Evolutionary conservation across 176 grass and related monocot species (phyloP).

Genomic region (Carex littledalei): DNA sequence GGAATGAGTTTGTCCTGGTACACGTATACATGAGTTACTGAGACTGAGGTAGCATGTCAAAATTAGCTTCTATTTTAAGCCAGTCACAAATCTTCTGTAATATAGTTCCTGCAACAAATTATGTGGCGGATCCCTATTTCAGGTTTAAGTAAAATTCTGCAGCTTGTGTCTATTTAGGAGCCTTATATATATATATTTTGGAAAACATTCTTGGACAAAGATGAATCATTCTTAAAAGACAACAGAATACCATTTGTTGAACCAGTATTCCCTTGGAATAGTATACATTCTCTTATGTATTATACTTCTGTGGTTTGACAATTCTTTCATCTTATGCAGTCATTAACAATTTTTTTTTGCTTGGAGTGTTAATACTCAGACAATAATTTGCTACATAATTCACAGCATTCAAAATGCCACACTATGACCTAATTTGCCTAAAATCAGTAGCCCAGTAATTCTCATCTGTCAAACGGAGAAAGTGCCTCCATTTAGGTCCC

Average conservation of each 20-base stretch:
- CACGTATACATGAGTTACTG: background rate
- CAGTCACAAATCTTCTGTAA: background rate
- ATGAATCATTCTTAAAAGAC: background rate
- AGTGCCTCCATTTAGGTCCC: background rate
- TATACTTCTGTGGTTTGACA: background rate
- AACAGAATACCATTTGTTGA: background rate
- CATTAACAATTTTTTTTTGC: background rate
- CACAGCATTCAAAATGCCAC: background rate
- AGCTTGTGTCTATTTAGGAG: background rate
- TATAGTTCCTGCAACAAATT: background rate
- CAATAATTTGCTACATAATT: background rate
- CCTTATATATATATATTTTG: background rate
- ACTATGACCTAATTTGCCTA: background rate
- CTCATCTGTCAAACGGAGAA: background rate
- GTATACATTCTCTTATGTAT: background rate
- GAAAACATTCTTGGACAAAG: background rate
- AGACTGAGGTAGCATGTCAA: conserved; percentile 8
- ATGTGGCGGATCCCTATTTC: background rate
- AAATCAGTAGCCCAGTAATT: background rate
- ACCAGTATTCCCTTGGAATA: background rate
- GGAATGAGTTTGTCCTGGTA: background rate
- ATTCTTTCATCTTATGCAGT: background rate
- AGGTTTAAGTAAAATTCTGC: background rate
- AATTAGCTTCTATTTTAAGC: conserved; percentile 13
- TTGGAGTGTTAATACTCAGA: background rate